These are phyloP conservation scores for Fusarium torreyae DNA, from an alignment of 2,329 filamentous ascomycete species.

Conservation along the genomic window DNA sequence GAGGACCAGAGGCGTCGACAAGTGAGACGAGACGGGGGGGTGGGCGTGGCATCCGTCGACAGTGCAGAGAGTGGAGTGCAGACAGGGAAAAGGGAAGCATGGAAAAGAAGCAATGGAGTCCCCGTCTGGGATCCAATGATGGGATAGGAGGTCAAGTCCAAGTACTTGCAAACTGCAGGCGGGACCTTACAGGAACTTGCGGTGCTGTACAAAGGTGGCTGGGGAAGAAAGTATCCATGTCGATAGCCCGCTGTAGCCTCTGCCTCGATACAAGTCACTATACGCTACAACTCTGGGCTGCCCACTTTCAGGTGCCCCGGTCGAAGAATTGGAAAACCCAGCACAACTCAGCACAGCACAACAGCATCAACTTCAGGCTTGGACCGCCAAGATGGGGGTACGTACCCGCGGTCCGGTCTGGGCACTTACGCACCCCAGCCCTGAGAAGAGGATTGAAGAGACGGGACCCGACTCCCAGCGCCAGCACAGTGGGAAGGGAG, in stretches of 20 bases:
- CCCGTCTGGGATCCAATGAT: constrained; percentile 22
- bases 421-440: constrained; percentile 29
- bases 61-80: constrained; percentile 37
- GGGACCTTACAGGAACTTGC: constrained; percentile 36
- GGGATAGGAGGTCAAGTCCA: constrained; percentile 29
- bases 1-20: constrained; percentile 32
- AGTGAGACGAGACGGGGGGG: constrained; percentile 43
- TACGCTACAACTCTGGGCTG: constrained; percentile 24
- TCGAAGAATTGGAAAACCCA: constrained; percentile 42
- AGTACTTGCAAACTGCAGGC: constrained; percentile 19
- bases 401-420: constrained; percentile 43
- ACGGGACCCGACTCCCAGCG: constrained; percentile 7
- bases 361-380: constrained; percentile 30
- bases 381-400: constrained; percentile 37
- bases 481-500: constrained; percentile 13
- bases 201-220: neutral
- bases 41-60: constrained; percentile 39
- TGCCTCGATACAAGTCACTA: constrained; percentile 16
- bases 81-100: constrained; percentile 34
- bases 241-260: constrained; percentile 5
- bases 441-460: constrained; percentile 16
- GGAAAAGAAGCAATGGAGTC: constrained; percentile 47
- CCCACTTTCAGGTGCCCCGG: constrained; percentile 36
- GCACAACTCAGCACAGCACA: constrained; percentile 12
- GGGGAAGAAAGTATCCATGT: constrained; percentile 14